Base-by-base conservation (phyloP, 176 grass and related monocot species). In the Carex littledalei region DNA sequence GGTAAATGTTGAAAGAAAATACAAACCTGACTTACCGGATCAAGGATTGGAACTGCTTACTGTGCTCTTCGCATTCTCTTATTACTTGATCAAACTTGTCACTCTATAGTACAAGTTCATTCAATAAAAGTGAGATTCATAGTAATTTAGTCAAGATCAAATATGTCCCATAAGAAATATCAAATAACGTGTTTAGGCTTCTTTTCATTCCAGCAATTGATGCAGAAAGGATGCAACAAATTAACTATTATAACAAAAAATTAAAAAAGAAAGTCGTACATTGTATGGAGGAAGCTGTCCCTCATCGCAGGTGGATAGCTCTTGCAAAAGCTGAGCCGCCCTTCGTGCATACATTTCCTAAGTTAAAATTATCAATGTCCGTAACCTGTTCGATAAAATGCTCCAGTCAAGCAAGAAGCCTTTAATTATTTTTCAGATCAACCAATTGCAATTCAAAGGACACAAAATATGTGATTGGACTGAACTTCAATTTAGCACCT, bases 11-110 rank as follows among this genome's bases (percentile, higher is more conserved):
- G 11, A 58, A 47, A 49, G 22, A 59, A 35, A 83, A 85, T 34
- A 68, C 37, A 86, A 72, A 35, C 14, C 14, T 24, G 52, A 70
- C 2, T 86, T 89, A 89, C 96, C 91, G 90, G 73, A 95, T 95
- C 84, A 95, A 84, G 37, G 91, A 88, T 73, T 95, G 96, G 81
- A 99, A 89, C 65, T 99, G 89, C 22, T 80, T 5, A 60, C 89
- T 95, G 84, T 99, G 96, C 65, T 99, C 96, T 37, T 87, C 83
- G 43, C 96, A 99, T 90, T 95, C 93, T 88, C 86, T 94, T 63
- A 89, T 89, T 12, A 98, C 90, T 87, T 94, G 91, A 85, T 95
- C 96, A 87, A 99, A 95, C 70, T 85, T 50, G n/a, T 95, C 96
- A 55, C 72, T 92, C 96, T 99, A 82, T 45, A 84, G 45, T 8